Base-by-base conservation (phyloP, 2,329 filamentous ascomycete species). In the Colletotrichum coccodes region DNA sequence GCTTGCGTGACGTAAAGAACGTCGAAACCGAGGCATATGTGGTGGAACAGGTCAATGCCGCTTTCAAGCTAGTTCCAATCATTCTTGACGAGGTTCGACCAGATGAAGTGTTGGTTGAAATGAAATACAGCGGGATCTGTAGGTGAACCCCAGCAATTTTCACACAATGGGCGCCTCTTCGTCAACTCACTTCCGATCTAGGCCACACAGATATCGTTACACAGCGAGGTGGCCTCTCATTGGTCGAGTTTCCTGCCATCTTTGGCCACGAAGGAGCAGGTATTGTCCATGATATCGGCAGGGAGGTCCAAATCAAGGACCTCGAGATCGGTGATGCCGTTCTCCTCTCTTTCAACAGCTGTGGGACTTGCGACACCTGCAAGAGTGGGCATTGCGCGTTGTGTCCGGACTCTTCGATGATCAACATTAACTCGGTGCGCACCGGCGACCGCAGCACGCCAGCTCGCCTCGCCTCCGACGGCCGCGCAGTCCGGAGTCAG, bases 361-460 rank as follows among this genome's bases (percentile, higher is more conserved):
- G 95, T 86, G 88, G 89, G 74, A 94, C 98, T 82, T 99, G 96
- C 90, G 98, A 98, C 86, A 98, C 98, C 89, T 99, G 96, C 92
- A 95, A 94, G 83, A 98, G 95, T 52, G 95, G 95, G 84, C 98
- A 99, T 91, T 98, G 95, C 76, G 97, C 98, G 84, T 92, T 98
- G 66, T 98, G 95, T 28, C 59, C 64, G 8, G 52, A 40, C 28
- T 63, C 64, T 2, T 44, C 64, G 1, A 49, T 23, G 21, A 56
- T 67, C 64, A 67, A 67, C 42, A 30, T 67, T 85, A 95, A 96
- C 81, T 98, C 98, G 90, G 98, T 99, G 82, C 92, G 96, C 2
- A 6, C 21, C 0, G 23, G 50, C 44, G 64, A 67, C 85, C 95
- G 95, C 76, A 92, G 91, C 81, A 95, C 95, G 76, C 98, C 95